Base-by-base conservation (phyloP, 1,284 basidiomycete species). In the Leccinum fuscescens region DNA sequence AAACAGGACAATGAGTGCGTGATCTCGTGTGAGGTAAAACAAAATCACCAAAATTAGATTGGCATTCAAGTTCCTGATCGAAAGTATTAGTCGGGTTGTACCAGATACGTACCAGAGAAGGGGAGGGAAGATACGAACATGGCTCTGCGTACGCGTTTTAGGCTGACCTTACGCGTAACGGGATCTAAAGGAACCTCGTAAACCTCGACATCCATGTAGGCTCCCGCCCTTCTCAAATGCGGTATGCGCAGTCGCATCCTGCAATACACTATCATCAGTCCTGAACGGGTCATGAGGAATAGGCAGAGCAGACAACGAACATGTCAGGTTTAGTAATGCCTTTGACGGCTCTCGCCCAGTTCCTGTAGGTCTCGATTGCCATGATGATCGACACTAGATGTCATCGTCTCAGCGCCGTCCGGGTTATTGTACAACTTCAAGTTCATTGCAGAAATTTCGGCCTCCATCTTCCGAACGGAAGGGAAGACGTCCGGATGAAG, bases 401-500 rank as follows among this genome's bases (percentile, higher is more conserved):
- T 98, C 68, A 95, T 98, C 1, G 89, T 89, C 12, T 96, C 96
- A 2, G 93, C 94, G 8, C 91, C 92, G 53, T 84, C 78, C 2
- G 92, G 90, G 65, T 90, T 89, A 72, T 94, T 90, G 79, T 92
- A 97, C 78, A 96, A 82, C 61, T 85, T 82, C 52, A 98, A 80
- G 65, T 90, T 92, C 92, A 98, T 98, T n/a, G 91, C 81, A 52
- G 98, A 94, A 51, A 98, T 86, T 72, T 98, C 96, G 7, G 95
- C 91, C 72, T 99, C 97, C 96, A 99, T 99, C 78, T 97, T 96
- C 55, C 96, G 84, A 5, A 98, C 80, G 0, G 92, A 90, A 1
- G 96, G 96, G 78, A 99, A 98, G 39, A 97, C 89, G 64, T 97
- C 95, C 0, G 96, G 95, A 70, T 98, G 96, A 2, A 98, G 81